Evolutionary conservation across 306 rosid species (phyloP).

Genomic region (Cucurbita argyrosperma): DNA sequence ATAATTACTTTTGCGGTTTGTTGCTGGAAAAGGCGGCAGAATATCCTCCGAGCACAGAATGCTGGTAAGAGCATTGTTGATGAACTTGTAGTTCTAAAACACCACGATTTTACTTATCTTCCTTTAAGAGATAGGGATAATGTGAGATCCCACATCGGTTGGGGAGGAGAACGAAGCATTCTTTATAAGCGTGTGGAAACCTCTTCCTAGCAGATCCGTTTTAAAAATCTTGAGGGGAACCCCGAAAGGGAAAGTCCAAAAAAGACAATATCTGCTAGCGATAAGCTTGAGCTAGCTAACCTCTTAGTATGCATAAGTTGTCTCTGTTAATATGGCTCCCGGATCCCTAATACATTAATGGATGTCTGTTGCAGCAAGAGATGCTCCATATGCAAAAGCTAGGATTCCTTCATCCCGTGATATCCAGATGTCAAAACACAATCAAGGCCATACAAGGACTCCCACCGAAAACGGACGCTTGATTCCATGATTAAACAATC

Average conservation of each 20-base stretch:
- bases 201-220: no score
- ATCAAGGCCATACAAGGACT: constrained; percentile 45
- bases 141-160: no score
- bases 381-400: constrained; percentile 82
- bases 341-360: neutral
- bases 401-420: constrained; percentile 81
- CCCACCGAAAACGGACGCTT: constrained; percentile 77
- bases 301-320: neutral
- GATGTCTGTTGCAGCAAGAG: constrained; percentile 50
- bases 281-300: no score
- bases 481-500: constrained; percentile 31
- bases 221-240: no score
- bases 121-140: neutral
- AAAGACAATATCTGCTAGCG: no score
- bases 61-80: constrained; percentile 39
- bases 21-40: constrained; percentile 81
- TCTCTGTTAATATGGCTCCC: neutral
- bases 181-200: no score
- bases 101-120: neutral
- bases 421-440: constrained; percentile 70
- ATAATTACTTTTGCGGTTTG: constrained; percentile 50
- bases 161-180: no score
- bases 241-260: no score
- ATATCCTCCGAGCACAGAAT: constrained; percentile 58
- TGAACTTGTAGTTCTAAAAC: neutral